Percentiles rank a stretch among this genome's conserved stretches.
These are phyloP conservation scores for Blastobotrys mokoenaii DNA, from an alignment of 805 yeast species.

Conservation along the genomic window DNA sequence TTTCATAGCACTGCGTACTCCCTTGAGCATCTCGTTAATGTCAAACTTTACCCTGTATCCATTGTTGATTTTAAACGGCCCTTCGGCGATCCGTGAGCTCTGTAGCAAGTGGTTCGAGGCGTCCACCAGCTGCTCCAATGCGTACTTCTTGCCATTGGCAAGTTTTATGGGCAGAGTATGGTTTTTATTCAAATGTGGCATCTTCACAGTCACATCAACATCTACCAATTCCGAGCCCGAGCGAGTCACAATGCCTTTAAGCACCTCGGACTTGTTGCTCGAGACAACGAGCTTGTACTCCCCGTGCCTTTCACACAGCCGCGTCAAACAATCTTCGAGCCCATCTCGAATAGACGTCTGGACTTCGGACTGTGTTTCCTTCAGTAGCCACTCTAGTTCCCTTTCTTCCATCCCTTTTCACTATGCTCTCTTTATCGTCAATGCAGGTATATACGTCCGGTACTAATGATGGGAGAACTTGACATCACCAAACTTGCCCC, in stretches of 20 bases:
- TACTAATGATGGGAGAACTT: background rate
- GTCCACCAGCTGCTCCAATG: conserved; percentile 16
- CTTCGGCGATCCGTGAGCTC: background rate
- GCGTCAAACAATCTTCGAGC: conserved; percentile 13
- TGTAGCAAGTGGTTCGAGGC: conserved; percentile 8
- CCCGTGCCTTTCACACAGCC: conserved; percentile 11
- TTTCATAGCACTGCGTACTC: conserved; percentile 4
- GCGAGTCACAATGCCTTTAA: conserved; percentile 18
- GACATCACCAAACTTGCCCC: background rate
- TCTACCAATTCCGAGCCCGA: conserved; percentile 11
- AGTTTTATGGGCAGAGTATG: conserved; percentile 9
- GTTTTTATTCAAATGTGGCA: conserved; percentile 11
- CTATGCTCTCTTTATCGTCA: no score
- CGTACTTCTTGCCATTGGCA: conserved; percentile 1
- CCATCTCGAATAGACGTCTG: conserved; percentile 10
- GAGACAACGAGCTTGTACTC: conserved; percentile 19
- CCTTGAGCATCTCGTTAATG: conserved; percentile 1
- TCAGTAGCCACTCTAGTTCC: conserved; percentile 16
- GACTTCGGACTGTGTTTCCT: conserved; percentile 11
- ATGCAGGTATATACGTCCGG: no score
- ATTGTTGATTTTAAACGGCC: background rate
- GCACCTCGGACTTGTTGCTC: conserved; percentile 15
- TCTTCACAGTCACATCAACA: conserved; percentile 12
- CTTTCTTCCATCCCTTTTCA: conserved; percentile 4
- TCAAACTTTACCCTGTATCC: background rate